These are phyloP conservation scores for Cichorium intybus DNA, from an alignment of 140 eudicot genomes.

Conservation along the genomic window DNA sequence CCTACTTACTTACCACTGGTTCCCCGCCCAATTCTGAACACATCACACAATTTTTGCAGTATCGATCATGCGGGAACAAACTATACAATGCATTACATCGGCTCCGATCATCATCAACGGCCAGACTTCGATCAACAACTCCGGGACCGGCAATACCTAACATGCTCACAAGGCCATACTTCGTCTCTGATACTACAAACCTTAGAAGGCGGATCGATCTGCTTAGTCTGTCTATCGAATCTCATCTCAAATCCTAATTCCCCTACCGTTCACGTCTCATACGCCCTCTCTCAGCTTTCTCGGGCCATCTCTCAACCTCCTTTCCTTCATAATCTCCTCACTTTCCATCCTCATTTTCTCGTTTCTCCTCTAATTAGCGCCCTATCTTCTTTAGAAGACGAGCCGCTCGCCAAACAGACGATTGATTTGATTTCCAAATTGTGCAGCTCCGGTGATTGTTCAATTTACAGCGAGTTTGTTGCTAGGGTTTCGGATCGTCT, in stretches of 20 bases:
- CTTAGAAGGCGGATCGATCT: conserved; percentile 73
- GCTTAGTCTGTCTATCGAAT: conserved; percentile 76
- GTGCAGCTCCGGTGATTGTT: conserved; percentile 33
- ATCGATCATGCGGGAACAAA: conserved; percentile 6
- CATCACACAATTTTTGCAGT: not conserved
- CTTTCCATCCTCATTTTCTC: conserved; percentile 72
- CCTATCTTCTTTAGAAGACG: conserved; percentile 59
- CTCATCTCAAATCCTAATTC: conserved; percentile 68
- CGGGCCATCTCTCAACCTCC: conserved; percentile 62
- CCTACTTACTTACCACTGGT: not conserved
- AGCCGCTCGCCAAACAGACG: conserved; percentile 63
- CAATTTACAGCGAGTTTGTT: conserved; percentile 55
- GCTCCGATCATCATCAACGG: conserved; percentile 27
- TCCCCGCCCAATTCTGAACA: conserved; percentile 2
- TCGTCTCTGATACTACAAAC: conserved; percentile 56
- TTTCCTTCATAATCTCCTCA: conserved; percentile 45
- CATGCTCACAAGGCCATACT: conserved; percentile 69
- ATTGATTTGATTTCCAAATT: conserved; percentile 42
- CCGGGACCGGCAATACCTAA: conserved; percentile 26
- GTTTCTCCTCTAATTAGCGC: conserved; percentile 65
- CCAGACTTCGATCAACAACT: conserved; percentile 19
- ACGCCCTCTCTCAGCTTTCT: conserved; percentile 88
- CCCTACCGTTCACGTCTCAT: conserved; percentile 78
- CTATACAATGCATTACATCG: conserved; percentile 15
- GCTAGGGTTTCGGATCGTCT: conserved; percentile 56